A percentile compares a stretch with the other conserved stretches of the same genome.
Conservation (phyloP, 495 filamentous ascomycete species). For the Penicillium ucsense region DNA sequence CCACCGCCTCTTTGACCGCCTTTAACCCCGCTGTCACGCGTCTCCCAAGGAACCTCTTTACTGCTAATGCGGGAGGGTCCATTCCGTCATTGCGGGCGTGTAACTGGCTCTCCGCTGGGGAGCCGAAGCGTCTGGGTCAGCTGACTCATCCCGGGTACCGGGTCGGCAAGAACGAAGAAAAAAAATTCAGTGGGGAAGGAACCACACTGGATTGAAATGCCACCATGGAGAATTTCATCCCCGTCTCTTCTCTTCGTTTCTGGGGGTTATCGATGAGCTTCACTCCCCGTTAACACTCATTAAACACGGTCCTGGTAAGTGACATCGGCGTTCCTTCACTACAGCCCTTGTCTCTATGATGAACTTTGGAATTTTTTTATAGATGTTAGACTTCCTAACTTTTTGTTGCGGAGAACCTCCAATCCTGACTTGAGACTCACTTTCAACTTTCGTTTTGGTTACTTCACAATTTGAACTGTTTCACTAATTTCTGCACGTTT, state of each 20-base stretch:
- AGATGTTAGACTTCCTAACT: slow-evolving; percentile 44
- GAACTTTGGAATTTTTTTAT: slow-evolving; percentile 37
- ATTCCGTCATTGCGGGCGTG: too few species aligned
- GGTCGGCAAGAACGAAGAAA: slow-evolving; percentile 10
- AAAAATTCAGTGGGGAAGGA: slow-evolving; percentile 12
- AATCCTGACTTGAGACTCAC: slow-evolving; percentile 24
- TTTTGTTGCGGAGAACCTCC: slow-evolving; percentile 35
- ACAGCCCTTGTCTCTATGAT: slow-evolving; percentile 25
- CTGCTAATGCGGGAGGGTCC: too few species aligned
- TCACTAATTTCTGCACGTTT: slow-evolving; percentile 8
- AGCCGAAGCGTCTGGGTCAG: not conserved
- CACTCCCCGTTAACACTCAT: slow-evolving; percentile 6
- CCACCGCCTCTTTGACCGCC: too few species aligned
- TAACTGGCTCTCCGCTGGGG: not conserved
- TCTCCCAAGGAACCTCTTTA: too few species aligned
- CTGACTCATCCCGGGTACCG: slow-evolving; percentile 2
- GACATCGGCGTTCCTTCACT: not conserved
- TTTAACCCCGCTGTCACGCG: too few species aligned
- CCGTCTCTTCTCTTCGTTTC: slow-evolving; percentile 7
- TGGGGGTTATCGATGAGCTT: slow-evolving; percentile 10
- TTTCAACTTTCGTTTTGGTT: slow-evolving; percentile 5
- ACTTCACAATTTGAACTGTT: not conserved
- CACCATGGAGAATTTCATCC: slow-evolving; percentile 9
- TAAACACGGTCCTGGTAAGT: slow-evolving; percentile 11
- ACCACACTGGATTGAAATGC: slow-evolving; percentile 8